These are phyloP conservation scores for Hyaloscypha variabilis DNA, from an alignment of 495 filamentous ascomycete species.

Conservation along the genomic window DNA sequence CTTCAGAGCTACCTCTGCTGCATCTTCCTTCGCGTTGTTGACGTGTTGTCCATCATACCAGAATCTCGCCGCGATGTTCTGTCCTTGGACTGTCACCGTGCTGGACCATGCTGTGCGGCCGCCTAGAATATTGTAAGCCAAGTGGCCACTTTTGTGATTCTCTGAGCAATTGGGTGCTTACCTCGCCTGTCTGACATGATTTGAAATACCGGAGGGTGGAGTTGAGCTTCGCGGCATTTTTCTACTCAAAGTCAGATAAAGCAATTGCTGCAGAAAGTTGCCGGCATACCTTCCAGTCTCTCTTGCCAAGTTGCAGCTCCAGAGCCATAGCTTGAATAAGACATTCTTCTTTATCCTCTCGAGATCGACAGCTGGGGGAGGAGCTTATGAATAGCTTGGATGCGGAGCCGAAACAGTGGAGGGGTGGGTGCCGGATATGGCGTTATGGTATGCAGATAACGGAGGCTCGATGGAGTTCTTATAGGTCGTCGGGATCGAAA, in stretches of 20 bases:
- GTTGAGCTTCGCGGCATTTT: conserved; percentile 57
- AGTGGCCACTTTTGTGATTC: conserved; percentile 9
- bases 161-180: conserved; percentile 39
- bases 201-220: conserved; percentile 63
- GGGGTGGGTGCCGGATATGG: conserved; percentile 29
- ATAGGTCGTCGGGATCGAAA: conserved; percentile 22
- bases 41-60: conserved; percentile 90
- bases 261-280: not conserved
- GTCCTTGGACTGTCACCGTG: conserved; percentile 61
- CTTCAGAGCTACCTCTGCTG: conserved; percentile 74
- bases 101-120: conserved; percentile 92
- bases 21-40: conserved; percentile 89
- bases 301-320: conserved; percentile 47
- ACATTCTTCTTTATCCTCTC: conserved; percentile 20
- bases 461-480: conserved; percentile 30
- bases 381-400: conserved; percentile 21
- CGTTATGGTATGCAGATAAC: conserved; percentile 34
- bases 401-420: conserved; percentile 27
- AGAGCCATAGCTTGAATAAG: conserved; percentile 29
- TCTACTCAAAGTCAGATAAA: conserved; percentile 46
- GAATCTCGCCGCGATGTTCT: conserved; percentile 67
- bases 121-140: conserved; percentile 50
- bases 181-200: conserved; percentile 81
- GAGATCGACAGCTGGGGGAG: not conserved
- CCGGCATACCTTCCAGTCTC: conserved; percentile 51